Conservation (phyloP, 495 filamentous ascomycete species). For the Bathelium albidoporum region DNA sequence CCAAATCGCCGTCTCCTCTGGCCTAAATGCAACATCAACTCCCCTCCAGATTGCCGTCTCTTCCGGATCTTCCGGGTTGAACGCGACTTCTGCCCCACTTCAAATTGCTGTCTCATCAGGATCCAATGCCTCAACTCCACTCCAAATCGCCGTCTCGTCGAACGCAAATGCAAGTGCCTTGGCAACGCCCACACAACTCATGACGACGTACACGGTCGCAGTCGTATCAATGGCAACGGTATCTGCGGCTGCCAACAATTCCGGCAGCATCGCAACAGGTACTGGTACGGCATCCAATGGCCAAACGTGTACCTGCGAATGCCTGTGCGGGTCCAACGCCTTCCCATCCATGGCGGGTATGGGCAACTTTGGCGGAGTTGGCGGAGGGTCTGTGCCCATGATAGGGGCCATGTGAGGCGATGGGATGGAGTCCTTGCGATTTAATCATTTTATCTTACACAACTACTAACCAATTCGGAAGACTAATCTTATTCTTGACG, state of each 20-base stretch:
- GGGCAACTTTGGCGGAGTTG: conserved; percentile 19
- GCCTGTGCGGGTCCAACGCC: conserved; percentile 23
- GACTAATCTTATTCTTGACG: neutral
- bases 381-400: neutral
- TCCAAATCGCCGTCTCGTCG: neutral
- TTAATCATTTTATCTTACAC: neutral
- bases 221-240: neutral
- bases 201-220: conserved; percentile 1
- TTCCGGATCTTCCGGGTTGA: neutral
- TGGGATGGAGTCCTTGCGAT: neutral
- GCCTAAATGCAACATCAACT: neutral
- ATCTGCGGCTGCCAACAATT: neutral
- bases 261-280: conserved; percentile 8
- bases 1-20: neutral
- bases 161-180: neutral
- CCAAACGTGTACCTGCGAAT: conserved; percentile 20
- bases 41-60: neutral
- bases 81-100: neutral
- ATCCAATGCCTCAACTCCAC: neutral
- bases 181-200: neutral
- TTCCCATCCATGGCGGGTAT: conserved; percentile 19
- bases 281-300: conserved; percentile 17
- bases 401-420: neutral
- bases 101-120: neutral
- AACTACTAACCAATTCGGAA: neutral